These are phyloP conservation scores for Barbatosphaeria neglecta DNA, from an alignment of 495 filamentous ascomycete species.

Conservation along the genomic window DNA sequence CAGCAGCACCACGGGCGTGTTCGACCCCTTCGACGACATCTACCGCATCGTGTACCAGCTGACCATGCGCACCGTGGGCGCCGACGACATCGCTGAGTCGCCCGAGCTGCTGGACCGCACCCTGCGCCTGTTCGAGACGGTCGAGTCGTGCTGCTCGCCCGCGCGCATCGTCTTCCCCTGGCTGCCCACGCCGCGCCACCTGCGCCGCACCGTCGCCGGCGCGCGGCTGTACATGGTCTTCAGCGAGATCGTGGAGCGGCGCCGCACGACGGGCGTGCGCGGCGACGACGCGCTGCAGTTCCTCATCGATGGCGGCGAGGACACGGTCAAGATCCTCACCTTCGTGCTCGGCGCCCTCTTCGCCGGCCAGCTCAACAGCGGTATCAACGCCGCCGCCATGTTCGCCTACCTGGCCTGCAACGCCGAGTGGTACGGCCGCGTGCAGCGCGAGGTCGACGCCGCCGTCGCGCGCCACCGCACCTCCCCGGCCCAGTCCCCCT, in stretches of 20 bases:
- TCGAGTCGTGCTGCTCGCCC: conserved; percentile 18
- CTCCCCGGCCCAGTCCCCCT: conserved; percentile 15
- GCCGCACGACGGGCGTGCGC: conserved; percentile 21
- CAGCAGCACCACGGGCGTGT: conserved; percentile 10
- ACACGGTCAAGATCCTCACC: conserved; percentile 17
- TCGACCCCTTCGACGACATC: conserved; percentile 28
- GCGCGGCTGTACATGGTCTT: conserved; percentile 28
- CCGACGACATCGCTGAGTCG: conserved; percentile 30
- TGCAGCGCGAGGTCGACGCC: conserved; percentile 26
- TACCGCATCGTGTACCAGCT: conserved; percentile 30
- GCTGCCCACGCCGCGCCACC: conserved; percentile 16
- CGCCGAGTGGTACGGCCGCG: conserved; percentile 25
- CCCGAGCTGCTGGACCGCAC: conserved; percentile 16
- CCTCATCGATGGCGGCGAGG: conserved; percentile 28
- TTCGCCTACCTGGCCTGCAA: conserved; percentile 24
- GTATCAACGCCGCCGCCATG: conserved; percentile 31
- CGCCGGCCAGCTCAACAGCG: conserved; percentile 27
- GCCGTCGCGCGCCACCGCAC: conserved; percentile 22
- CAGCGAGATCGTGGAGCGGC: conserved; percentile 22
- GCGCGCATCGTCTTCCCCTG: conserved; percentile 32
- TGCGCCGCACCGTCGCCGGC: conserved; percentile 20
- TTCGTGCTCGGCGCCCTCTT: conserved; percentile 28
- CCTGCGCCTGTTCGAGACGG: conserved; percentile 21
- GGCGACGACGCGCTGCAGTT: conserved; percentile 35
- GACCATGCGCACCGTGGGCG: conserved; percentile 26